A percentile compares a stretch with the other conserved stretches of the same genome.
phyloP scores from a whole-genome alignment of 192 early-diverging fungal genomes.

The Lobulomyces angularis region DNA sequence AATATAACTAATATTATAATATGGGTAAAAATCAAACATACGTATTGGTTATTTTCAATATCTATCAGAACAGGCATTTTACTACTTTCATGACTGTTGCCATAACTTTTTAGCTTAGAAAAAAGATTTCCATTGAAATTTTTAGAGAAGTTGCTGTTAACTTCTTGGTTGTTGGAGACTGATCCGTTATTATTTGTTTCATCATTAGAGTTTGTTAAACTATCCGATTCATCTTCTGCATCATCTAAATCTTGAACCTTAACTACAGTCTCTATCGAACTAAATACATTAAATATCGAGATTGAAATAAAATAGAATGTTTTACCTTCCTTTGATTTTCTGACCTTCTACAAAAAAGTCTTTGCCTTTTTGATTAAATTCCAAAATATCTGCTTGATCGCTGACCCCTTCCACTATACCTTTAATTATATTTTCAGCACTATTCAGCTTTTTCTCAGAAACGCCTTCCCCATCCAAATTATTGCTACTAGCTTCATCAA shows the following conservation, averaged over 20 bases:
- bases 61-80: constrained; percentile 29
- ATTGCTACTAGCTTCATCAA: no score
- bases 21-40: constrained; percentile 26
- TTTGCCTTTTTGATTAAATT: no score
- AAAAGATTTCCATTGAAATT: no score
- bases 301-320: constrained; percentile 13
- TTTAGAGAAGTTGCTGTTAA: no score
- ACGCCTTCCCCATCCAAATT: no score
- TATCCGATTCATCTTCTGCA: no score
- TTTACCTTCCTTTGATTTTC: constrained; percentile 21
- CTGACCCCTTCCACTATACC: constrained; percentile 27
- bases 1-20: constrained; percentile 25
- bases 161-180: no score
- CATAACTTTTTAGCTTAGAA: not conserved
- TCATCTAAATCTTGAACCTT: constrained; percentile 21
- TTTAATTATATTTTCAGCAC: constrained; percentile 20
- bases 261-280: constrained; percentile 25
- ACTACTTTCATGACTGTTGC: constrained; percentile 11
- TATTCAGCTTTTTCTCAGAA: no score
- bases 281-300: constrained; percentile 7
- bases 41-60: constrained; percentile 41
- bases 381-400: constrained; percentile 23
- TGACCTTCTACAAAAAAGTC: no score
- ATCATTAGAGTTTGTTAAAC: no score
- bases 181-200: no score